Evolutionary conservation across 2,329 filamentous ascomycete species (phyloP).

Genomic region (Penicillium concentricum): DNA sequence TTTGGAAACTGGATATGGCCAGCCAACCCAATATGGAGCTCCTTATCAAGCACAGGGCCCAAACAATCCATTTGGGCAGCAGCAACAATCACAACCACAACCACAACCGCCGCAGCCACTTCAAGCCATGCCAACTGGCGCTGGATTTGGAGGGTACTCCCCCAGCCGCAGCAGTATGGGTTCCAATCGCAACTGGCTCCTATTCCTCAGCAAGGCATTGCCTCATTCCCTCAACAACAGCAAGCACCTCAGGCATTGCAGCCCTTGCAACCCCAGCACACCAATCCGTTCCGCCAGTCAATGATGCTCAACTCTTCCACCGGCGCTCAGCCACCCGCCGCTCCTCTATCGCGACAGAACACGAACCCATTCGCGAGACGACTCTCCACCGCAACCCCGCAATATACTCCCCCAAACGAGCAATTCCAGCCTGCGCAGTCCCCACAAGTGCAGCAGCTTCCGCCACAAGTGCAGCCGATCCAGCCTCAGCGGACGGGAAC

Average conservation of each 20-base stretch:
- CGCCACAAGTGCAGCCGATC: constrained; percentile 40
- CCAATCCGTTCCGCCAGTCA: constrained; percentile 92
- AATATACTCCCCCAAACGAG: constrained; percentile 25
- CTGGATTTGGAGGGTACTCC: constrained; percentile 80
- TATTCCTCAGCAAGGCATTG: constrained; percentile 52
- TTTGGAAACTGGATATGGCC: constrained; percentile 28
- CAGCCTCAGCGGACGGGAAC: constrained; percentile 65
- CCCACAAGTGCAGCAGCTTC: constrained; percentile 38
- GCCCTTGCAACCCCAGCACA: constrained; percentile 51
- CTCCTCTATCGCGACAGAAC: constrained; percentile 59
- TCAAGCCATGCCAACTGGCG: constrained; percentile 66
- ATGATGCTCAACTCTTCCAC: constrained; percentile 63
- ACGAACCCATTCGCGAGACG: constrained; percentile 86
- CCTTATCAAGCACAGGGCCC: constrained; percentile 28
- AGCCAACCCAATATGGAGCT: constrained; percentile 21
- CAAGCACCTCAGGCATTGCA: constrained; percentile 36
- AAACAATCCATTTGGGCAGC: constrained; percentile 38
- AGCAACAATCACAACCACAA: constrained; percentile 21
- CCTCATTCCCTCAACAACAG: constrained; percentile 42
- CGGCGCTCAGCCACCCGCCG: constrained; percentile 49
- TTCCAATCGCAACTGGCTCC: constrained; percentile 44
- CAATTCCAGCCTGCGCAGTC: constrained; percentile 24
- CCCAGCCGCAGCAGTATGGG: constrained; percentile 62
- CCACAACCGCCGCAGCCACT: constrained; percentile 46
- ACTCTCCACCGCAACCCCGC: constrained; percentile 35